These are phyloP conservation scores for Citrullus mucosospermus DNA, from an alignment of 306 rosid species.

Conservation along the genomic window DNA sequence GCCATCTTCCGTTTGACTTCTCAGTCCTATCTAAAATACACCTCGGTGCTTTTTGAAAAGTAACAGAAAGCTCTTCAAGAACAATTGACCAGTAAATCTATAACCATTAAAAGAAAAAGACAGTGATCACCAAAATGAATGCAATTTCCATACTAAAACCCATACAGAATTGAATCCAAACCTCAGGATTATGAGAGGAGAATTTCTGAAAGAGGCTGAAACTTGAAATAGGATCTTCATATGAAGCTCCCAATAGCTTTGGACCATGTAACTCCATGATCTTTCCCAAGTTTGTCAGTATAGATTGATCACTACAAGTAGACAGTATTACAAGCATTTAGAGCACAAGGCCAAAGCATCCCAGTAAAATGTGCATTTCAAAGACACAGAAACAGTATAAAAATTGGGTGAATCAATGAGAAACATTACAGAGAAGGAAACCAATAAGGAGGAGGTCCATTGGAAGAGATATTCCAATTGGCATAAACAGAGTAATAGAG, in stretches of 20 bases:
- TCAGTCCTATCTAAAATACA: slow-evolving; percentile 45
- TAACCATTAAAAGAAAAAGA: not conserved
- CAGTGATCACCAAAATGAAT: not conserved
- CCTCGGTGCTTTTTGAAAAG: slow-evolving; percentile 40
- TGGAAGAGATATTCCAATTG: slow-evolving; percentile 18
- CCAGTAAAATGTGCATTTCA: not conserved
- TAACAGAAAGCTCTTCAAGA: slow-evolving; percentile 53
- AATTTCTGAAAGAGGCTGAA: slow-evolving; percentile 43
- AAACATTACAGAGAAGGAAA: slow-evolving; percentile 59
- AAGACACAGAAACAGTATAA: not conserved
- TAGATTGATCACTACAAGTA: slow-evolving; percentile 32
- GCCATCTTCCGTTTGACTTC: slow-evolving; percentile 54
- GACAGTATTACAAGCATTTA: not conserved
- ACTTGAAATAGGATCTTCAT: slow-evolving; percentile 67
- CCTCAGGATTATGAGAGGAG: slow-evolving; percentile 55
- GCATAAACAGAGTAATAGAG: slow-evolving; percentile 43
- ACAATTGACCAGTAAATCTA: slow-evolving; percentile 72
- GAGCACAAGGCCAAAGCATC: no score
- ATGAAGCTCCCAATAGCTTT: slow-evolving; percentile 45
- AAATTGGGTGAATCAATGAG: not conserved
- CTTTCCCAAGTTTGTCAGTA: slow-evolving; percentile 49
- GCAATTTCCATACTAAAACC: not conserved
- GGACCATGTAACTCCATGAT: slow-evolving; percentile 54
- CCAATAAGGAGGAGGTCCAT: slow-evolving; percentile 58
- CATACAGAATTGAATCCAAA: not conserved